Conservation (phyloP, 1,139 yeast genomes). For the Pichia sp. region DNA sequence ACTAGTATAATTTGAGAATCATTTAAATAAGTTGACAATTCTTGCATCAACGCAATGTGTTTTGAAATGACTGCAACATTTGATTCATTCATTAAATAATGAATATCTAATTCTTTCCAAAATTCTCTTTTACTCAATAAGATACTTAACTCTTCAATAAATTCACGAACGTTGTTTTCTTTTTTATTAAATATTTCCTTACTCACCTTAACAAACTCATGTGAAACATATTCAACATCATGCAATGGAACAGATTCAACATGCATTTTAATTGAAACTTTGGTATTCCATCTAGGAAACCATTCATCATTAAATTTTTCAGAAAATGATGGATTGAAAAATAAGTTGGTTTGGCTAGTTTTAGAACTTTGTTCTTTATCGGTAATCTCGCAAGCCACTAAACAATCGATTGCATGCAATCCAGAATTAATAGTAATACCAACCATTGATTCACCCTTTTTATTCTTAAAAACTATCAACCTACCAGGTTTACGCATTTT, state of each 20-base stretch:
- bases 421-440: slow-evolving; percentile 30
- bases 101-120: slow-evolving; percentile 39
- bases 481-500: slow-evolving; percentile 38
- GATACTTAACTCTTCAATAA: slow-evolving; percentile 21
- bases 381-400: background rate
- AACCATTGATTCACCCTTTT: slow-evolving; percentile 35
- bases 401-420: slow-evolving; percentile 6
- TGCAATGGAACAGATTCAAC: slow-evolving; percentile 41
- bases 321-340: slow-evolving; percentile 25
- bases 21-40: slow-evolving; percentile 22
- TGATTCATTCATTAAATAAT: slow-evolving; percentile 42
- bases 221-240: slow-evolving; percentile 46
- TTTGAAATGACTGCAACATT: slow-evolving; percentile 43
- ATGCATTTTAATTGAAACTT: slow-evolving; percentile 24
- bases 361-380: background rate
- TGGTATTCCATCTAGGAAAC: slow-evolving; percentile 27
- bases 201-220: slow-evolving; percentile 37
- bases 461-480: slow-evolving; percentile 52
- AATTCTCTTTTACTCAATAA: slow-evolving; percentile 29
- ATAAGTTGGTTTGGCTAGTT: slow-evolving; percentile 11
- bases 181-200: slow-evolving; percentile 4
- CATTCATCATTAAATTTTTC: slow-evolving; percentile 22
- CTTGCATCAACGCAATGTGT: slow-evolving; percentile 17
- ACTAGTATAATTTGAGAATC: slow-evolving; percentile 30
- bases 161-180: background rate